These are phyloP conservation scores for Endothia cerciana DNA, from an alignment of 2,329 filamentous ascomycete species.

Conservation along the genomic window DNA sequence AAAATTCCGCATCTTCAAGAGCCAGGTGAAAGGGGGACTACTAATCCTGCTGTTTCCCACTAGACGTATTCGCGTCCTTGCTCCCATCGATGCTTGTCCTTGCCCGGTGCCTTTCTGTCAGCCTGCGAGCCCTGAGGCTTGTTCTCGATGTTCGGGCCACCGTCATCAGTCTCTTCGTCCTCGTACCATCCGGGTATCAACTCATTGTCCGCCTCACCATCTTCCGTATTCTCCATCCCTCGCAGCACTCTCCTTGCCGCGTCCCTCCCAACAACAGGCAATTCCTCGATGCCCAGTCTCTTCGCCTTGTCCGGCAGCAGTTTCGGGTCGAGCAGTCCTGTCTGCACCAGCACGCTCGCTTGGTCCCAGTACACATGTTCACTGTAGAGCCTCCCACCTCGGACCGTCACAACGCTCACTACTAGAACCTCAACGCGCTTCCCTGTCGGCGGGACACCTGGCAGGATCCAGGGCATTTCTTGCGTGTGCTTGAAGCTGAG, in stretches of 20 bases:
- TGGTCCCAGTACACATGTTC: conserved; percentile 71
- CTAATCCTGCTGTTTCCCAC: neutral
- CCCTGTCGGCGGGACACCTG: conserved; percentile 60
- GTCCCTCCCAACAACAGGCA: conserved; percentile 46
- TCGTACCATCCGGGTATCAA: conserved; percentile 44
- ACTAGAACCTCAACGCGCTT: conserved; percentile 58
- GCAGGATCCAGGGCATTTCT: conserved; percentile 64
- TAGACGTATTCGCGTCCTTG: neutral
- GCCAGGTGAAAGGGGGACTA: neutral
- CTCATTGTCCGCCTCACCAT: conserved; percentile 49
- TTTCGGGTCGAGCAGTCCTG: conserved; percentile 56
- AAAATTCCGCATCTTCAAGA: too few relatives aligned
- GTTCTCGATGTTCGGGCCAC: conserved; percentile 17
- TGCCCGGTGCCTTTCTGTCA: neutral
- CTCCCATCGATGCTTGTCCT: neutral
- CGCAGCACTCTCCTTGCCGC: conserved; percentile 44
- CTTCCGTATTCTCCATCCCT: conserved; percentile 40
- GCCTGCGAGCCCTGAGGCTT: neutral
- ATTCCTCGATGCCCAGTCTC: conserved; percentile 40
- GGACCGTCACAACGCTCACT: conserved; percentile 61
- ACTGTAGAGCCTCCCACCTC: conserved; percentile 62
- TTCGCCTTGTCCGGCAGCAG: conserved; percentile 41
- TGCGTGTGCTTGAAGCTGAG: conserved; percentile 61
- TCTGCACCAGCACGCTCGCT: conserved; percentile 61
- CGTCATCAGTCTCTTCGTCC: conserved; percentile 33